Evolutionary conservation across 2,329 filamentous ascomycete genomes (phyloP).

Genomic region (Parafenestella ontariensis): DNA sequence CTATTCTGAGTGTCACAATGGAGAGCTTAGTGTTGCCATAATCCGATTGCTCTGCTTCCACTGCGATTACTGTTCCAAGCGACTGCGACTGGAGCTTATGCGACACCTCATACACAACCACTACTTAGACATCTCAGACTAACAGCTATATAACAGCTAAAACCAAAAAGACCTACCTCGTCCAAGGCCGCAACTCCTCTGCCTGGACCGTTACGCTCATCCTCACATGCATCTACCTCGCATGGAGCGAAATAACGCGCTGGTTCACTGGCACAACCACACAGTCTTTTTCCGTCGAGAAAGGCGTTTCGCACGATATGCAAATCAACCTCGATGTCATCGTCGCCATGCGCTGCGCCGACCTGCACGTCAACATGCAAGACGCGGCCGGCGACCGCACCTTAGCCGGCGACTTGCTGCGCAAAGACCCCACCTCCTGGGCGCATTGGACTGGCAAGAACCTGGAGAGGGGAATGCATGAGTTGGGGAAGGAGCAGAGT

Average conservation of each 20-base stretch:
- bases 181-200: constrained; percentile 82
- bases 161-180: constrained; percentile 91
- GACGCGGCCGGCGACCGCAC: constrained; percentile 94
- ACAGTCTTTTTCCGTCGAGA: constrained; percentile 93
- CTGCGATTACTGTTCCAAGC: background rate
- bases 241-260: constrained; percentile 76
- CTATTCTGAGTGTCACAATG: background rate
- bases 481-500: constrained; percentile 51
- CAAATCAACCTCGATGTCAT: constrained; percentile 98
- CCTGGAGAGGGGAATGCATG: constrained; percentile 60
- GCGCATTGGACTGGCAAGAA: constrained; percentile 77
- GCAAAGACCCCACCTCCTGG: constrained; percentile 82
- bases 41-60: background rate
- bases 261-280: constrained; percentile 87
- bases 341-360: constrained; percentile 82
- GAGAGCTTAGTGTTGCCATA: background rate
- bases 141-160: constrained; percentile 69
- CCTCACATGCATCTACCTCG: constrained; percentile 74
- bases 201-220: constrained; percentile 91
- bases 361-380: constrained; percentile 96
- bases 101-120: background rate
- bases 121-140: constrained; percentile 1
- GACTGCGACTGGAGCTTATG: background rate
- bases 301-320: constrained; percentile 83
- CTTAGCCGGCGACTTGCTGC: constrained; percentile 76